phyloP scores from a whole-genome alignment of 805 yeast species.

The Vanderwaltozyma verrucispora region DNA sequence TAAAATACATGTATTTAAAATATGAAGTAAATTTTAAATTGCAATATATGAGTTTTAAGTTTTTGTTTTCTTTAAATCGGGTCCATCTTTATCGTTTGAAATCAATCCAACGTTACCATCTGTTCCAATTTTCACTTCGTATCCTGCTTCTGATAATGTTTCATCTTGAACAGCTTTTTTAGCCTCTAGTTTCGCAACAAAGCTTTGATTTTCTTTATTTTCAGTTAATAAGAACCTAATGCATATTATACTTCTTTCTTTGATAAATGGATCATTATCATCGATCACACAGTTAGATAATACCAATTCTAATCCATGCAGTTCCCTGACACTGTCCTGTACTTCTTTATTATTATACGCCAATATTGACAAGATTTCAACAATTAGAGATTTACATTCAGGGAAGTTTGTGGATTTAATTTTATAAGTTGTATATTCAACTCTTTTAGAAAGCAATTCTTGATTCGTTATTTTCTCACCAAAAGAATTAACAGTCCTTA shows the following conservation, averaged over 20 bases:
- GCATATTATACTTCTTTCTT: constrained; percentile 77
- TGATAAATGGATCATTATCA: constrained; percentile 76
- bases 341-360: constrained; percentile 40
- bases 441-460: constrained; percentile 14
- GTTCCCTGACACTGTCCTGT: constrained; percentile 58
- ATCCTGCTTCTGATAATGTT: constrained; percentile 61
- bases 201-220: constrained; percentile 61
- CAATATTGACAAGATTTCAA: constrained; percentile 56
- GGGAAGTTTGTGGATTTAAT: constrained; percentile 41
- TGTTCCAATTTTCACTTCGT: constrained; percentile 57
- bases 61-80: neutral
- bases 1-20: no score
- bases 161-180: constrained; percentile 49
- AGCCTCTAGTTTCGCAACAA: constrained; percentile 73
- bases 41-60: neutral
- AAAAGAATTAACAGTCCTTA: constrained; percentile 14
- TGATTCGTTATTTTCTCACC: constrained; percentile 27
- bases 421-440: constrained; percentile 12
- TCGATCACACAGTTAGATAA: constrained; percentile 80
- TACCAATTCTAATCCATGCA: constrained; percentile 60
- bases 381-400: constrained; percentile 50
- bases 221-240: constrained; percentile 54
- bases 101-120: constrained; percentile 55
- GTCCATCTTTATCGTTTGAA: constrained; percentile 4
- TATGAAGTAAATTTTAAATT: no score